A percentile compares a stretch with the other conserved stretches of the same genome.
These are phyloP conservation scores for Pythium rhizo-oryzae DNA, from an alignment of 352 stramenopile species.

Conservation along the genomic window DNA sequence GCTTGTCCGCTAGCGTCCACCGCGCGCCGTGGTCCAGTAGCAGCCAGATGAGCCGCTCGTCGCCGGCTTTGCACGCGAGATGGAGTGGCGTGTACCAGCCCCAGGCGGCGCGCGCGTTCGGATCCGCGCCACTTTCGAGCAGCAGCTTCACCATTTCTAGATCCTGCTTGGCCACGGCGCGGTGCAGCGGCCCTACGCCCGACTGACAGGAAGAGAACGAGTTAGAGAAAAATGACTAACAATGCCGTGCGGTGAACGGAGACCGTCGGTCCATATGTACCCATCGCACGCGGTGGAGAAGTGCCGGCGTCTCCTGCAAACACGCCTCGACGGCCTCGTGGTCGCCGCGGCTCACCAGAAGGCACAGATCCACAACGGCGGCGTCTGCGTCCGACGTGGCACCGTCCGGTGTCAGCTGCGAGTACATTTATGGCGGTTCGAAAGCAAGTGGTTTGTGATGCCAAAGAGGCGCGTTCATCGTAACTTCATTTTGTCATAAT, in stretches of 20 bases:
- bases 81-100: constrained; percentile 83
- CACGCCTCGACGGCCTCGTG: constrained; percentile 34
- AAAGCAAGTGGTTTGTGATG: background rate
- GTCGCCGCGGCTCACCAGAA: constrained; percentile 56
- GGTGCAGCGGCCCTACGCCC: constrained; percentile 62
- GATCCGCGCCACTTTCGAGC: constrained; percentile 45
- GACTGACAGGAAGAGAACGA: constrained; percentile 36
- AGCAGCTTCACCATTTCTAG: constrained; percentile 49
- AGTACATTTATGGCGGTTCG: background rate
- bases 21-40: constrained; percentile 61
- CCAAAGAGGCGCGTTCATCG: background rate
- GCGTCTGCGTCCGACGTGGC: background rate
- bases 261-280: constrained; percentile 28
- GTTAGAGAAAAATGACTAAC: background rate
- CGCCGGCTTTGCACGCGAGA: constrained; percentile 68
- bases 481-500: background rate
- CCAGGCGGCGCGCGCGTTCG: constrained; percentile 68
- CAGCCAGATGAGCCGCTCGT: constrained; percentile 65
- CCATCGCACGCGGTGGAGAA: constrained; percentile 63
- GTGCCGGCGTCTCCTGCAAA: constrained; percentile 35
- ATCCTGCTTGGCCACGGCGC: constrained; percentile 52
- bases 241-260: background rate
- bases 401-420: background rate
- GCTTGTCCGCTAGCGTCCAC: constrained; percentile 63
- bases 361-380: constrained; percentile 43